These are phyloP conservation scores for Huiozyma sinensis DNA, from an alignment of 805 yeast genomes.

Conservation along the genomic window DNA sequence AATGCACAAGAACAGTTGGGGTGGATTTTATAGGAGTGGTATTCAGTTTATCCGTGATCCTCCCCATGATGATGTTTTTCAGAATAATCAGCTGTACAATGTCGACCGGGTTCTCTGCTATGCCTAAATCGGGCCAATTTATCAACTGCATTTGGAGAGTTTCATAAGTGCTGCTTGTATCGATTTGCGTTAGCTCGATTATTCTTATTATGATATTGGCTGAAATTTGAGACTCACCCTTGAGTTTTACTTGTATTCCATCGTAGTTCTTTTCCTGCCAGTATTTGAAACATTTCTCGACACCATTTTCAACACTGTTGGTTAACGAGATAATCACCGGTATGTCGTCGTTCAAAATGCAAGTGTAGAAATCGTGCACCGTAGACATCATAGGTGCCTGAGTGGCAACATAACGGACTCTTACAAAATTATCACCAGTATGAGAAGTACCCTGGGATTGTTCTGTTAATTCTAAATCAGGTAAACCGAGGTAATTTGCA, in stretches of 20 bases:
- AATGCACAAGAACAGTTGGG: constrained; percentile 64
- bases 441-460: constrained; percentile 3
- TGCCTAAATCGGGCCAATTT: constrained; percentile 79
- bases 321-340: constrained; percentile 69
- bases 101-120: constrained; percentile 45
- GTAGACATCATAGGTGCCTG: constrained; percentile 81
- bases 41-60: constrained; percentile 3
- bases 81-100: constrained; percentile 43
- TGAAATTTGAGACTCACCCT: constrained; percentile 12
- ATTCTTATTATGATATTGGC: constrained; percentile 20
- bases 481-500: constrained; percentile 56
- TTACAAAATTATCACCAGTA: constrained; percentile 14
- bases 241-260: constrained; percentile 19
- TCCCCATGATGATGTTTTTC: constrained; percentile 33
- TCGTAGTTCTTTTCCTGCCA: constrained; percentile 57
- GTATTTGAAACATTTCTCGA: constrained; percentile 72
- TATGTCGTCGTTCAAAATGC: constrained; percentile 51
- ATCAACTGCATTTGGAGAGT: constrained; percentile 67
- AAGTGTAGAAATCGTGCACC: constrained; percentile 74
- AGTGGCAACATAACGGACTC: constrained; percentile 59
- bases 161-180: constrained; percentile 27
- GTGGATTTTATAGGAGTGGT: constrained; percentile 16
- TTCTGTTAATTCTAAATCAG: constrained; percentile 8
- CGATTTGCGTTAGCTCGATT: constrained; percentile 32
- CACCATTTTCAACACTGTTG: constrained; percentile 61